Base-by-base conservation (phyloP, 768 basidiomycete species). In the Tulasnella sp. region DNA sequence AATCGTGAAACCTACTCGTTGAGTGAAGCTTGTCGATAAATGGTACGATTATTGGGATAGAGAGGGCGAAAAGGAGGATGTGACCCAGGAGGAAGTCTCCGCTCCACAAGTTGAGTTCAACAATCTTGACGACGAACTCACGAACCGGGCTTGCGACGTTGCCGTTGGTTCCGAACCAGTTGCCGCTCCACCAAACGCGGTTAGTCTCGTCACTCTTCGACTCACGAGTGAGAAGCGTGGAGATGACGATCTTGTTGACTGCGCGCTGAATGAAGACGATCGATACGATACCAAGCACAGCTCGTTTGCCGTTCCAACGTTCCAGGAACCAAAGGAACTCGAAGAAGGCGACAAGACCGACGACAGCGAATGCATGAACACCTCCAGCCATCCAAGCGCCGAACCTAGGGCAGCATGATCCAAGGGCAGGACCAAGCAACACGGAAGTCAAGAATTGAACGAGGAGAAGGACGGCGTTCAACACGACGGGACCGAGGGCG, bases 201-300 rank as follows among this genome's bases (percentile, higher is more conserved):
- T 99, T 99, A 40, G 94, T 96, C 84, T 98, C 96, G 82, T 99
- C 97, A 82, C 97, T 95, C 85, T 99, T 99, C 88, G 97, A 97
- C 84, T 99, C 97, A 79, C 97, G 91, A 54, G 96, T 92, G 58
- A 99, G 86, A 88, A 97, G 94, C 78, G 97, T 92, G 0, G 96
- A 87, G 81, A 99, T 98, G 76, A 97, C 85, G 77, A 94, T 87
- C 87, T 99, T 99, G 89, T 96, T 91, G 77, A 98, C 84, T n/a
- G 93, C 93, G 71, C 97, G 90, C 82, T 99, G 95, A 75, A 99
- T 93, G 76, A 91, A 89, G 78, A 97, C 93, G 77, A 95, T 91
- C 6, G 94, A 88, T 80, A 98, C 93, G 72, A 97, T 87, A 37
- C 97, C 97, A 69, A 99, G 88, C 17, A 98, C 93, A 31, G 96